phyloP scores from a whole-genome alignment of 106 monocot genomes.

The Iris macrosiphon region DNA sequence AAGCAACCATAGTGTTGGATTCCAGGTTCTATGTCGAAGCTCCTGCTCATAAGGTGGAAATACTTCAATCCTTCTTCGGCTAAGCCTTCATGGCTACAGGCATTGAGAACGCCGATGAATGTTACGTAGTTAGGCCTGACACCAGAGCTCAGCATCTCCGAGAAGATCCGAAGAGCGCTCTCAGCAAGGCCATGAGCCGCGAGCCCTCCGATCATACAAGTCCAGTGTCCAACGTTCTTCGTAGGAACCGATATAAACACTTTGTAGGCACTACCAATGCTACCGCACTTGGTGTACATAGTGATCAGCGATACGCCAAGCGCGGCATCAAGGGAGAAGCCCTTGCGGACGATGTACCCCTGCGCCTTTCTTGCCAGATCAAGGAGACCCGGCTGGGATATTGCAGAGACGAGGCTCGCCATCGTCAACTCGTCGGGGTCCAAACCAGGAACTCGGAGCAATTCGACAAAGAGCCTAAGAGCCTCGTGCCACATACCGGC shows the following conservation, averaged over 20 bases:
- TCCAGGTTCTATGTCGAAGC: slow-evolving; percentile 15
- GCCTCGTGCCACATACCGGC: slow-evolving; percentile 11
- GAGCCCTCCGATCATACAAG: slow-evolving; percentile 19
- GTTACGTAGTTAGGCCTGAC: slow-evolving; percentile 28
- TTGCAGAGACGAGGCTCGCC: slow-evolving; percentile 16
- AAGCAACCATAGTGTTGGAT: slow-evolving; percentile 37
- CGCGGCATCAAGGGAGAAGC: slow-evolving; percentile 13
- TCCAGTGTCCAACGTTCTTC: slow-evolving; percentile 38
- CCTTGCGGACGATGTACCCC: slow-evolving; percentile 6
- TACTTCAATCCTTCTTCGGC: slow-evolving; percentile 20
- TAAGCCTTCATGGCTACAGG: slow-evolving; percentile 32
- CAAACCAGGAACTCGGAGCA: slow-evolving; percentile 6
- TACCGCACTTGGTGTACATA: slow-evolving; percentile 29
- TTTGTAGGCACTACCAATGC: slow-evolving; percentile 9
- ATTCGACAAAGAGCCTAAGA: slow-evolving; percentile 14
- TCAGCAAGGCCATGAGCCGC: slow-evolving; percentile 28
- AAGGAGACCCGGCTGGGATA: slow-evolving; percentile 19
- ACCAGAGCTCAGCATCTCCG: slow-evolving; percentile 14
- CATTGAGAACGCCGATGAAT: slow-evolving; percentile 26
- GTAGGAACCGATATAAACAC: slow-evolving; percentile 13
- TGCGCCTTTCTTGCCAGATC: slow-evolving; percentile 22
- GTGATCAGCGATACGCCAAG: slow-evolving; percentile 19
- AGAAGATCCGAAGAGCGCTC: slow-evolving; percentile 14
- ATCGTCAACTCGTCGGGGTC: slow-evolving; percentile 28
- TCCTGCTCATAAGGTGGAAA: slow-evolving; percentile 22